Conservation (phyloP, 2,329 filamentous ascomycete species). For the Verticillium isaacii region DNA sequence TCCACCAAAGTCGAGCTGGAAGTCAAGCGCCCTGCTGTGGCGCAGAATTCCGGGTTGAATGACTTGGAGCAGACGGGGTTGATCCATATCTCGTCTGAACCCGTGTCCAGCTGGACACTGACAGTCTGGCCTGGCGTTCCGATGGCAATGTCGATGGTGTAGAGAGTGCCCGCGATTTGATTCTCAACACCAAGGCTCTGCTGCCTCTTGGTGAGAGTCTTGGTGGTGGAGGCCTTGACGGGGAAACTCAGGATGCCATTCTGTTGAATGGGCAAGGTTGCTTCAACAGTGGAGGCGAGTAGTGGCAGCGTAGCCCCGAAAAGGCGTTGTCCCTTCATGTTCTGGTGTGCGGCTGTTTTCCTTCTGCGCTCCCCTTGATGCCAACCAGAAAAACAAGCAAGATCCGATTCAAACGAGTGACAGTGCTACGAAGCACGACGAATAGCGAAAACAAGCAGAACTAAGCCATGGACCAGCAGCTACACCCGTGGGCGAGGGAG, state of each 20-base stretch:
- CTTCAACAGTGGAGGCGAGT: not conserved
- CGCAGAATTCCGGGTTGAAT: constrained; percentile 20
- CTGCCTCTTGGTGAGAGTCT: constrained; percentile 18
- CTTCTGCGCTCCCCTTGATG: not conserved
- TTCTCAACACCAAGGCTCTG: constrained; percentile 16
- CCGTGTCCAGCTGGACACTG: constrained; percentile 35
- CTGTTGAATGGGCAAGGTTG: not conserved
- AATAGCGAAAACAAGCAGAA: not conserved
- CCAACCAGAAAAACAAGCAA: not conserved
- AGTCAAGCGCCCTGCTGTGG: constrained; percentile 22
- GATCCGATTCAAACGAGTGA: not conserved
- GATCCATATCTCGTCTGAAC: constrained; percentile 36
- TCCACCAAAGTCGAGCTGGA: constrained; percentile 22
- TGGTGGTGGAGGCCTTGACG: not conserved
- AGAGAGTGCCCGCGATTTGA: constrained; percentile 27
- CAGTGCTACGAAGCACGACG: not conserved
- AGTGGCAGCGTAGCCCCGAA: not conserved
- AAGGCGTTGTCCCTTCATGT: not conserved
- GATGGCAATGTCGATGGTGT: constrained; percentile 29
- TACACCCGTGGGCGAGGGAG: not conserved
- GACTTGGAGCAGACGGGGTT: constrained; percentile 32
- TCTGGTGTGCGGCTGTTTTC: too few relatives aligned
- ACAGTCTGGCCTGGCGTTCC: constrained; percentile 32
- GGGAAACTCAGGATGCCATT: not conserved
- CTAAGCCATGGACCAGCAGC: not conserved